These are phyloP conservation scores for Sporisorium reilianum DNA, from an alignment of 1,284 basidiomycete genomes.

Conservation along the genomic window DNA sequence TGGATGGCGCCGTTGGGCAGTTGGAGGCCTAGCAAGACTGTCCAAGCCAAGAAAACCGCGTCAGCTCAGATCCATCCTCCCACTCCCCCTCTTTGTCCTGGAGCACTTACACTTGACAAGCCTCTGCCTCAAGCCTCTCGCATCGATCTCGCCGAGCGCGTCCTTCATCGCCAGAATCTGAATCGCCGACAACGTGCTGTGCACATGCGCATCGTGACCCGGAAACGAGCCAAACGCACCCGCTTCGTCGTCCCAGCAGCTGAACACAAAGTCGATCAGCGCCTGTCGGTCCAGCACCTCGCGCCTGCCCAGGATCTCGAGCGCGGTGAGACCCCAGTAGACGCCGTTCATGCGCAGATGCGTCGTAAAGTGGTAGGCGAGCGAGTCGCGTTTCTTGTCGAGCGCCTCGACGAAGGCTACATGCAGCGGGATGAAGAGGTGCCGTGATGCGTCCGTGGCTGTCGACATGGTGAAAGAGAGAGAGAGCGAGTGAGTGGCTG, in stretches of 20 bases:
- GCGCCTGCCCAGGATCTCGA: slow-evolving; percentile 81
- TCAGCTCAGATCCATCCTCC: neutral
- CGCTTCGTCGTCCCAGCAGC: slow-evolving; percentile 78
- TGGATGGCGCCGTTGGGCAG: slow-evolving; percentile 80
- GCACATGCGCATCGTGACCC: slow-evolving; percentile 89
- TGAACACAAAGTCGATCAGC: slow-evolving; percentile 89
- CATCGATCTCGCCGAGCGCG: slow-evolving; percentile 77
- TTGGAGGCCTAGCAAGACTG: slow-evolving; percentile 80
- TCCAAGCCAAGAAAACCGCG: too few species aligned
- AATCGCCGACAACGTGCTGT: slow-evolving; percentile 87
- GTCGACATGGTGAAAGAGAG: neutral
- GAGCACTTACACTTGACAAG: slow-evolving; percentile 79
- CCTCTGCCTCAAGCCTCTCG: slow-evolving; percentile 70
- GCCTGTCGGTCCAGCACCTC: slow-evolving; percentile 84
- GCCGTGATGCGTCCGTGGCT: slow-evolving; percentile 6
- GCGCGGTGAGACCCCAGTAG: slow-evolving; percentile 93
- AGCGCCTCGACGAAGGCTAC: slow-evolving; percentile 48
- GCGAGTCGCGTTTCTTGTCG: slow-evolving; percentile 52
- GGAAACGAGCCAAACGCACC: slow-evolving; percentile 91
- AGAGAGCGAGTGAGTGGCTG: slow-evolving; percentile 1
- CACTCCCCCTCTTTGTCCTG: neutral
- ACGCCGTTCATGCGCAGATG: slow-evolving; percentile 95
- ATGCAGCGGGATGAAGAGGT: slow-evolving; percentile 43
- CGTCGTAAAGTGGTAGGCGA: slow-evolving; percentile 87
- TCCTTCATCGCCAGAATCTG: slow-evolving; percentile 90